Evolutionary conservation across 352 stramenopile genomes (phyloP), one percentile per base, ranked within the genome.

Genomic region (Globisporangium canariense): DNA sequence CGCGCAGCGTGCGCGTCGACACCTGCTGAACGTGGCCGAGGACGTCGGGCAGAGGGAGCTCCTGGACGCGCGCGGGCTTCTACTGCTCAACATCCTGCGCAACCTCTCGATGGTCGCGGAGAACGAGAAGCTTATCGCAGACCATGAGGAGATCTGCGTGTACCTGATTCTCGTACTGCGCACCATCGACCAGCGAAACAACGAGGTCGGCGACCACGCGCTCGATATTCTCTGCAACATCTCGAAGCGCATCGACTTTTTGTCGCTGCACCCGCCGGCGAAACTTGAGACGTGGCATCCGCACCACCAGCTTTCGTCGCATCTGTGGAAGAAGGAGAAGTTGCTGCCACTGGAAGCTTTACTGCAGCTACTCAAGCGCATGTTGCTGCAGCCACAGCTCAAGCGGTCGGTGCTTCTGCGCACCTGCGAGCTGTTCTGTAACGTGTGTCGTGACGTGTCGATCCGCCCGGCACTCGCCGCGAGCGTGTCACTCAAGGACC

Each of bases 1-100:
- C 34, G 41, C 45, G 36, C 65, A 61, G 28, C 69, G 59, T 41
- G 60, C 56, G 9, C 65, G 79, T 4, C 70, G 70, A 3, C 74
- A 60, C 8, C 59, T 92, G 64, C 71, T 90, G 28, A 83, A 90
- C 64, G 58, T 78, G 46, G 71, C 62, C 13, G 58, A 74, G 10
- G 67, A 74, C 20, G 62, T 80, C 2, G 81, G 76, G 0, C 73
- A 86, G 58, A 76, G 80, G 7, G 81, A 88, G 63, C 59, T 90
- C 16, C 54, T 88, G 49, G 77, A 86, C 47, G 83, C 81, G 1
- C 71, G 75, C 7, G 78, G 73, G 0, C 61, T 90, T 32, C 60
- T 86, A 36, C 62, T 94, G 57, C 69, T 94, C 55, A 91, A 94
- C 57, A 87, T 94, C n/a, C 14, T 94, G 36, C 81, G 85, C 38